Evolutionary conservation across 768 basidiomycete species (phyloP), one percentile per base, ranked within the genome.

Genomic region (Pulveroboletus sp.): DNA sequence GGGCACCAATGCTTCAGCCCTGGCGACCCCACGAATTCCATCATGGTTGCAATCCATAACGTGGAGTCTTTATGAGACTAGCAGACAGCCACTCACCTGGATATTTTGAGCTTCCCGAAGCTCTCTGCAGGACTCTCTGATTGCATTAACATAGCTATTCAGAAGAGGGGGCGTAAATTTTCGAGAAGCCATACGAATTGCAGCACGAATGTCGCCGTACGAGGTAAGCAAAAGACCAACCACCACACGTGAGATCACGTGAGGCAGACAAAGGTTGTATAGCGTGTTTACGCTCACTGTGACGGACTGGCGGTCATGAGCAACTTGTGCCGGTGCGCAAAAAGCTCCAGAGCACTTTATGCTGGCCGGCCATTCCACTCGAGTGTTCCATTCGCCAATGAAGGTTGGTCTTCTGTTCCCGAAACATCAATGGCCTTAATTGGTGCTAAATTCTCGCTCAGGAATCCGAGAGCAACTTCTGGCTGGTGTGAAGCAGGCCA

Each of bases 401-500:
- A 59, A 66, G 64, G 63, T 64, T 31, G 30, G 35, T 46, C n/a
- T 39, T 30, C 31, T 42, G 21, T 40, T 40, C 24, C 10, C 46
- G 24, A 33, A 18, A 26, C 14, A n/a, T 39, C 11, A 7, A 26
- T 11, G 1, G n/a, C n/a, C 33, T 35, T n/a, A 27, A 15, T 43
- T 33, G 11, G 26, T 21, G 17, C 41, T 55, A 21, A 54, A 37
- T 17, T 45, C 26, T 35, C 31, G 21, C 43, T 8, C 51, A 82
- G 85, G 80, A 50, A 63, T 85, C 49, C 79, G 85, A 21, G 58
- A 74, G 36, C 73, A 69, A 44, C 70, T 89, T 30, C 65, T 74
- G 46, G 59, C 63, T 37, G 78, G 78, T 46, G 75, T 87, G 21
- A 89, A 88, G 59, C 57, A 64, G 24, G 80, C 86, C 8, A 80